Conservation (phyloP, 768 basidiomycete genomes). For the Lactarius pseudohatsudake region DNA sequence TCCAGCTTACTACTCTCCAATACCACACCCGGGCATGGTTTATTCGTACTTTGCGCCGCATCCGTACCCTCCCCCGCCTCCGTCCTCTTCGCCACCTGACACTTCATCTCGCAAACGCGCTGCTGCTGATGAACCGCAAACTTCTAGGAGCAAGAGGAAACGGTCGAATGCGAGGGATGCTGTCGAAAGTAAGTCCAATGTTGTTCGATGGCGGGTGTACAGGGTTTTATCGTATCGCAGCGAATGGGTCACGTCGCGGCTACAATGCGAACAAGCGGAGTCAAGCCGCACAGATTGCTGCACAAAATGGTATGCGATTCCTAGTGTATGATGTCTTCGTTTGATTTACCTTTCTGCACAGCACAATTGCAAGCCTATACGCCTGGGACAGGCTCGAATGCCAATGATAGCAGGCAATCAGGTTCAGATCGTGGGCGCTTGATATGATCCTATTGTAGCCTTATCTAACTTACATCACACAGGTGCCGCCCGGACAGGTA, state of each 20-base stretch:
- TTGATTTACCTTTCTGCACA: constrained; percentile 32
- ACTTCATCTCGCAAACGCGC: constrained; percentile 16
- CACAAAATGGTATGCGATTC: constrained; percentile 55
- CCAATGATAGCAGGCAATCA: constrained; percentile 10
- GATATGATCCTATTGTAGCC: neutral
- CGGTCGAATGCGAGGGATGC: constrained; percentile 21
- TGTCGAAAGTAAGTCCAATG: constrained; percentile 16
- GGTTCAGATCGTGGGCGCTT: constrained; percentile 24
- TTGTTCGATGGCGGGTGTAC: neutral
- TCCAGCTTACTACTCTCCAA: constrained; percentile 21
- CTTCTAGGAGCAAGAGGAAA: constrained; percentile 19
- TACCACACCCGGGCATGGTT: constrained; percentile 23
- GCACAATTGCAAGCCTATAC: constrained; percentile 39
- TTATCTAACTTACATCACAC: constrained; percentile 12
- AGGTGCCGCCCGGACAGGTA: constrained; percentile 36
- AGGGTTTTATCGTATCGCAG: constrained; percentile 4
- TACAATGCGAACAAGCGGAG: constrained; percentile 71
- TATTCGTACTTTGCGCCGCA: constrained; percentile 23
- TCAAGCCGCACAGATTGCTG: constrained; percentile 64
- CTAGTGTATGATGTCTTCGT: constrained; percentile 13
- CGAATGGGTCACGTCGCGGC: constrained; percentile 56
- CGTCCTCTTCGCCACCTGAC: neutral
- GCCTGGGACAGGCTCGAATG: constrained; percentile 12
- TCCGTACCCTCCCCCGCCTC: constrained; percentile 6
- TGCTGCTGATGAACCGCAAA: constrained; percentile 18